Percentiles rank a stretch among this genome's conserved stretches.
phyloP scores from a whole-genome alignment of 495 filamentous ascomycete species.

The Tricharina praecox region DNA sequence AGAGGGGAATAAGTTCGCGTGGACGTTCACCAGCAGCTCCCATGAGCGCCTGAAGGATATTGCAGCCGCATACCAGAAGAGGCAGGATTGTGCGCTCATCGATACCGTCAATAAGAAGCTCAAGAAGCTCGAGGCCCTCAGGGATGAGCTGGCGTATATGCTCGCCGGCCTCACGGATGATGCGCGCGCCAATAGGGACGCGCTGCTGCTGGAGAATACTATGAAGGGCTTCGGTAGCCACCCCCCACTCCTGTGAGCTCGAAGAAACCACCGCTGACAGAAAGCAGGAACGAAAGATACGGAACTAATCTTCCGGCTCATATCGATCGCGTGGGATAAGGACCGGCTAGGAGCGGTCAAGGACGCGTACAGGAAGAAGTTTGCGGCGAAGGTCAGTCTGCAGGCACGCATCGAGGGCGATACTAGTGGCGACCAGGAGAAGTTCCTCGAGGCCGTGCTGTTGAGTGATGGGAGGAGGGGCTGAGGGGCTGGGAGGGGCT shows the following conservation, averaged over 20 bases:
- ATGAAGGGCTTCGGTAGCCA: slow-evolving; percentile 57
- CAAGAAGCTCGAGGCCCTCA: slow-evolving; percentile 35
- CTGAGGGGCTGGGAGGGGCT: too few species aligned
- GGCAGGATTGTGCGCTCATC: slow-evolving; percentile 49
- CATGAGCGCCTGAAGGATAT: slow-evolving; percentile 69
- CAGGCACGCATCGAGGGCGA: slow-evolving; percentile 52
- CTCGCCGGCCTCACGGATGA: slow-evolving; percentile 50
- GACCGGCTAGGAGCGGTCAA: slow-evolving; percentile 52
- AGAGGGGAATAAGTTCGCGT: slow-evolving; percentile 56
- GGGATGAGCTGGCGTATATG: slow-evolving; percentile 55
- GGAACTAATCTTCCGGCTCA: slow-evolving; percentile 45
- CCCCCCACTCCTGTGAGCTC: too few species aligned
- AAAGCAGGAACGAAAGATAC: slow-evolving; percentile 10
- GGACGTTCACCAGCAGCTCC: slow-evolving; percentile 51
- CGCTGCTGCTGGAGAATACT: slow-evolving; percentile 55
- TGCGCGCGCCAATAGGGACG: slow-evolving; percentile 68
- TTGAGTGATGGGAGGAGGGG: neutral
- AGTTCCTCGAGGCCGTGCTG: slow-evolving; percentile 39
- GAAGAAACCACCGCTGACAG: neutral
- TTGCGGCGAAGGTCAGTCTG: slow-evolving; percentile 33
- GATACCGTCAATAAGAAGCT: slow-evolving; percentile 61
- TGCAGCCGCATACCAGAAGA: slow-evolving; percentile 46
- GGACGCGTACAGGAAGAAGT: slow-evolving; percentile 39
- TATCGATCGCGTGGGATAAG: slow-evolving; percentile 72
- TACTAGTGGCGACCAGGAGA: slow-evolving; percentile 70